phyloP scores from a whole-genome alignment of 768 basidiomycete genomes.

The Xerocomus potaroensis region DNA sequence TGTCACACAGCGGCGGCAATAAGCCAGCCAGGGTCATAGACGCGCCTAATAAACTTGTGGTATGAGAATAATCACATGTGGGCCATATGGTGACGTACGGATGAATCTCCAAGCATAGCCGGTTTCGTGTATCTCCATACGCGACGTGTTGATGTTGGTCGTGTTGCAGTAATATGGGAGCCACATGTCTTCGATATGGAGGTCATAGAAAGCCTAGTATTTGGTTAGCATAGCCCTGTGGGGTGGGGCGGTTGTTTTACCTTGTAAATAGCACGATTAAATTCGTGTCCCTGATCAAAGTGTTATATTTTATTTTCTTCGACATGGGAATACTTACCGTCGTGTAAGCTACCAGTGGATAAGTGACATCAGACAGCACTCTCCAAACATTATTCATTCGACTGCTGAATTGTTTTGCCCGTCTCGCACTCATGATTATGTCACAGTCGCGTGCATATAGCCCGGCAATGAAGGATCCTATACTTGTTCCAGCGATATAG shows the following conservation, averaged over 20 bases:
- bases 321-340: slow-evolving; percentile 41
- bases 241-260: slow-evolving; percentile 30
- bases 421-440: slow-evolving; percentile 75
- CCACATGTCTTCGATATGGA: slow-evolving; percentile 98
- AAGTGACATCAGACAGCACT: slow-evolving; percentile 86
- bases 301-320: background rate
- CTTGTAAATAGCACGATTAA: slow-evolving; percentile 94
- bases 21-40: slow-evolving; percentile 98
- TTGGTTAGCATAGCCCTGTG: slow-evolving; percentile 3
- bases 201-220: slow-evolving; percentile 79
- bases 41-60: slow-evolving; percentile 52
- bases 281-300: slow-evolving; percentile 76
- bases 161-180: slow-evolving; percentile 97
- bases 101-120: slow-evolving; percentile 99
- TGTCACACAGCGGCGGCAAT: slow-evolving; percentile 90
- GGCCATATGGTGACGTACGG: slow-evolving; percentile 42
- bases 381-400: slow-evolving; percentile 95
- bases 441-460: slow-evolving; percentile 95
- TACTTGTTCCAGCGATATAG: slow-evolving; percentile 90
- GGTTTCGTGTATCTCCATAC: slow-evolving; percentile 96
- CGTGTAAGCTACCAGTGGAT: slow-evolving; percentile 72
- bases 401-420: slow-evolving; percentile 87
- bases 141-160: slow-evolving; percentile 92
- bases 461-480: slow-evolving; percentile 89
- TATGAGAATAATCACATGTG: slow-evolving; percentile 2